phyloP scores from a whole-genome alignment of 352 stramenopile genomes.

The Globisporangium megalacanthum region DNA sequence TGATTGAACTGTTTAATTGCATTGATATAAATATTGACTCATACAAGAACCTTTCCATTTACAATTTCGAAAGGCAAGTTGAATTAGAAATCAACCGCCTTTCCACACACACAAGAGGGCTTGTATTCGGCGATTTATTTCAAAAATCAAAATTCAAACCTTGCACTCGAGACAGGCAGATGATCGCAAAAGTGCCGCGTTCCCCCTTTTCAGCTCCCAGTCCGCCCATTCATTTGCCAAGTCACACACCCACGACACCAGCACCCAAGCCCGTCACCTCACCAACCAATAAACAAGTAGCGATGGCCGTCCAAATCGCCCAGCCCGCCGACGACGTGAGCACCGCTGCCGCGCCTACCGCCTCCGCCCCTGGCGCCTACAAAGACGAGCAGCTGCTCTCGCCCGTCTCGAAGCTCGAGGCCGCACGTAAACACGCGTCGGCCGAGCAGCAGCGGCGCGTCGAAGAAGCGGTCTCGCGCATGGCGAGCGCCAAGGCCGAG shows the following conservation, averaged over 20 bases:
- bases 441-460: conserved; percentile 72
- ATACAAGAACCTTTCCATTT: too few species aligned
- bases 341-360: conserved; percentile 11
- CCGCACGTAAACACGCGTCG: conserved; percentile 45
- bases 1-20: too few species aligned
- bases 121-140: too few species aligned
- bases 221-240: conserved; percentile 6
- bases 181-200: not conserved
- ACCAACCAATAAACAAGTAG: conserved; percentile 4
- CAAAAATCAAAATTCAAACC: conserved; percentile 2
- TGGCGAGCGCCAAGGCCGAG: conserved; percentile 46
- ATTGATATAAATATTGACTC: too few species aligned
- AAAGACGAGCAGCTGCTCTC: conserved; percentile 47
- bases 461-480: conserved; percentile 46
- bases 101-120: too few species aligned
- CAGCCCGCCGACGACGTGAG: conserved; percentile 46
- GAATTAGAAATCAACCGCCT: too few species aligned
- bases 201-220: not conserved
- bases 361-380: conserved; percentile 23
- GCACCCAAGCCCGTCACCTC: not conserved
- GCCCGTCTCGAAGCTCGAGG: conserved; percentile 72
- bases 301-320: conserved; percentile 61
- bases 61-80: too few species aligned
- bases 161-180: not conserved
- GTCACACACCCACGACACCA: conserved; percentile 18